Conservation (phyloP, 169 alveolate genomes). For the Cardiosporidium cionae region DNA sequence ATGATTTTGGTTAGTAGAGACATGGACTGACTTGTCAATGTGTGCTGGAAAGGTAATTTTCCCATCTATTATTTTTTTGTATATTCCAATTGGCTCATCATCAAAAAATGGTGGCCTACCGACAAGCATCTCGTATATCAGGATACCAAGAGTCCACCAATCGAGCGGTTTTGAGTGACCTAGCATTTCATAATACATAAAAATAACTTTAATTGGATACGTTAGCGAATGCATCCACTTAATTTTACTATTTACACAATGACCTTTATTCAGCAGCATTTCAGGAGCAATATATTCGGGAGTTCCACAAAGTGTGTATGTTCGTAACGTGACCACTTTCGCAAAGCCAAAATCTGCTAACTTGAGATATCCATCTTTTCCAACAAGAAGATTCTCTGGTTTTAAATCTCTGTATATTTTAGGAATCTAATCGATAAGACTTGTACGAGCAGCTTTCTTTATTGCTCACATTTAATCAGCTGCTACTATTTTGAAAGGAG, state of each 20-base stretch:
- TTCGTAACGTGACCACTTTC: conserved; percentile 86
- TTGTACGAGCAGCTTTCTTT: background rate
- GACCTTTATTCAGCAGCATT: conserved; percentile 65
- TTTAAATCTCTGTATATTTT: conserved; percentile 78
- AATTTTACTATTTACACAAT: too few relatives aligned
- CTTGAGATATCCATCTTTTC: conserved; percentile 88
- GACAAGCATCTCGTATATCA: conserved; percentile 91
- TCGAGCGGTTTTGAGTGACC: conserved; percentile 81
- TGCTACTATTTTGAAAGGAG: background rate
- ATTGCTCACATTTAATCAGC: background rate
- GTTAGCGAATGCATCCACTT: conserved; percentile 59
- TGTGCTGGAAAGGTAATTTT: conserved; percentile 46
- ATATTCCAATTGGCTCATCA: conserved; percentile 89
- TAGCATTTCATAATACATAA: background rate
- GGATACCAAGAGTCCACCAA: conserved; percentile 96
- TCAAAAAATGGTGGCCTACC: conserved; percentile 95
- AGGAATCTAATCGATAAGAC: too few relatives aligned
- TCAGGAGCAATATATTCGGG: conserved; percentile 99
- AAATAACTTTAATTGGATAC: background rate
- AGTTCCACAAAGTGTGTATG: conserved; percentile 97
- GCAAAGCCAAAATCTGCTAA: conserved; percentile 98
- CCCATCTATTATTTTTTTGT: conserved; percentile 86
- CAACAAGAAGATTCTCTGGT: conserved; percentile 92
- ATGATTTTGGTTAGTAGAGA: too few relatives aligned
- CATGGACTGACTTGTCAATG: conserved; percentile 13